These are phyloP conservation scores for Baorangia bicolor DNA, from an alignment of 768 basidiomycete species.

Conservation along the genomic window DNA sequence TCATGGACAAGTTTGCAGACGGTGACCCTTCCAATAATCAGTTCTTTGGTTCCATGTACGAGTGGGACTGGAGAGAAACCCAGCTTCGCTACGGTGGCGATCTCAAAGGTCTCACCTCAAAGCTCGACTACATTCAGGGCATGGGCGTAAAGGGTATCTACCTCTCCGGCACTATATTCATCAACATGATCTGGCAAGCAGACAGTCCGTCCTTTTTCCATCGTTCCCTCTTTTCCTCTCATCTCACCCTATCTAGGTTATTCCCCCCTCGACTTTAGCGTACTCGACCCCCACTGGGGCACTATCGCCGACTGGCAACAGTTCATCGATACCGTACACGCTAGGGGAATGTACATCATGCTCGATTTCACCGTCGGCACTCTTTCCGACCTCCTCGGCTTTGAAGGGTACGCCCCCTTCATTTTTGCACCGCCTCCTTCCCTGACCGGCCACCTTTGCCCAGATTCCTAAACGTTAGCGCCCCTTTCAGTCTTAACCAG, in stretches of 20 bases:
- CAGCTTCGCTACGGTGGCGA: constrained; percentile 91
- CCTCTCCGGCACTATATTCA: constrained; percentile 88
- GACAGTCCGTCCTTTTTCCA: constrained; percentile 64
- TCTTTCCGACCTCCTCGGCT: constrained; percentile 85
- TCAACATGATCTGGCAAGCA: constrained; percentile 97
- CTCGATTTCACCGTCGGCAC: constrained; percentile 94
- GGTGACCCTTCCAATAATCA: constrained; percentile 92
- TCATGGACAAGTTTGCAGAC: constrained; percentile 93
- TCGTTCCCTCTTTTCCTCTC: neutral
- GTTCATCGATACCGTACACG: constrained; percentile 74
- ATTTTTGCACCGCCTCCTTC: constrained; percentile 3
- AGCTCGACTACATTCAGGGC: constrained; percentile 84
- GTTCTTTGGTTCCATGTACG: constrained; percentile 76
- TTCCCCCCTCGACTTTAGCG: constrained; percentile 87
- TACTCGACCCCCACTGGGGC: constrained; percentile 93
- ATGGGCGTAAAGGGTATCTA: constrained; percentile 87
- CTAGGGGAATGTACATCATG: constrained; percentile 88
- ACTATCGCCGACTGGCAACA: constrained; percentile 75
- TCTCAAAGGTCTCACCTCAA: constrained; percentile 69
- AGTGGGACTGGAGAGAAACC: constrained; percentile 85
- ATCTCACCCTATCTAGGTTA: constrained; percentile 51
- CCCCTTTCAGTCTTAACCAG: constrained; percentile 77
- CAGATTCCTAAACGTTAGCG: constrained; percentile 71
- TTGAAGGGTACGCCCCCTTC: constrained; percentile 59
- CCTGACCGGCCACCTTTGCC: constrained; percentile 12